phyloP scores from a whole-genome alignment of 2,329 filamentous ascomycete species.

The Paecilomyces variotii region DNA sequence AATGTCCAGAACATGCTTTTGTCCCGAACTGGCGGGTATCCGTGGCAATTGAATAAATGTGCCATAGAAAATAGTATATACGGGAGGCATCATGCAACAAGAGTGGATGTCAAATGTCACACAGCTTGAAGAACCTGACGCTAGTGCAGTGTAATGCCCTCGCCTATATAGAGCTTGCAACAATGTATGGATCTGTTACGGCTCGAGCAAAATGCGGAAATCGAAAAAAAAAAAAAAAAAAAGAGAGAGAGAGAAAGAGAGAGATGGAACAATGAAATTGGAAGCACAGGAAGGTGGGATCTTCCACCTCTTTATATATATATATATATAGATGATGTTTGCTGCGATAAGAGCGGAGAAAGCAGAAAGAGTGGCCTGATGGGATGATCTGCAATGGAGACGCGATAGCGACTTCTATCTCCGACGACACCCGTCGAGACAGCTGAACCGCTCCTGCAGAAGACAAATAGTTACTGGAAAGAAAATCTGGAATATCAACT shows the following conservation, averaged over 20 bases:
- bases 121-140: not conserved
- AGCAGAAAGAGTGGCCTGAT: not conserved
- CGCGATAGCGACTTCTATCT: not conserved
- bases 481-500: too few relatives aligned
- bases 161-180: not conserved
- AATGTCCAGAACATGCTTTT: constrained; percentile 47
- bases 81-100: constrained; percentile 3
- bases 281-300: too few relatives aligned
- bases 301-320: not conserved
- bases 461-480: too few relatives aligned
- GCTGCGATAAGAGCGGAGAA: not conserved
- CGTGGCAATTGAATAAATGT: constrained; percentile 53
- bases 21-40: constrained; percentile 35
- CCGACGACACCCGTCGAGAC: not conserved
- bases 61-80: constrained; percentile 47
- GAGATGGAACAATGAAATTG: not conserved
- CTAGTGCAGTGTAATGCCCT: not conserved
- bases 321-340: not conserved
- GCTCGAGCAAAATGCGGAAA: not conserved
- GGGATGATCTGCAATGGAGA: not conserved
- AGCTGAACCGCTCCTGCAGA: not conserved
- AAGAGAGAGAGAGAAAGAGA: not conserved
- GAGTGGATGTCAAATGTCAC: not conserved
- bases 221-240: not conserved
- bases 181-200: not conserved